These are phyloP conservation scores for Sclerotinia trifoliorum DNA, from an alignment of 2,329 filamentous ascomycete species.

Conservation along the genomic window DNA sequence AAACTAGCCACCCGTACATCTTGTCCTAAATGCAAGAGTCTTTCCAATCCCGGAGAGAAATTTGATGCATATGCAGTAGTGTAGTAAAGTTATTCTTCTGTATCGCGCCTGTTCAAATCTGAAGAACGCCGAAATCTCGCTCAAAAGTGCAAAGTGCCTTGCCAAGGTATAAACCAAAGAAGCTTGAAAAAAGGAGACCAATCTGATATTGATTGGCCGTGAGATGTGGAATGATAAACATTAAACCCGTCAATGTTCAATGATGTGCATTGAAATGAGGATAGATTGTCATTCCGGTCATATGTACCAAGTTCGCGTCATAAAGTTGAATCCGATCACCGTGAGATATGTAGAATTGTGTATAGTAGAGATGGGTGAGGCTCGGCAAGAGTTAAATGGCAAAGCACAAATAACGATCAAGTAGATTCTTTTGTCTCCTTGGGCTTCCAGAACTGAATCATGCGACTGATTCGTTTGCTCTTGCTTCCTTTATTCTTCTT, in stretches of 20 bases:
- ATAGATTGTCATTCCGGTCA: constrained; percentile 20
- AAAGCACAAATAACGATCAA: constrained; percentile 2
- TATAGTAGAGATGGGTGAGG: background rate
- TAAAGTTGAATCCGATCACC: background rate
- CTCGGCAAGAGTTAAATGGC: background rate
- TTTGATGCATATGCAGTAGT: constrained; percentile 29
- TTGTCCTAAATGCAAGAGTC: constrained; percentile 24
- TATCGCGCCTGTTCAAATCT: constrained; percentile 19
- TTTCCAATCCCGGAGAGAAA: constrained; percentile 24
- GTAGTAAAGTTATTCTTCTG: constrained; percentile 20
- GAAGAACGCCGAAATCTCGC: constrained; percentile 31
- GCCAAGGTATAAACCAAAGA: constrained; percentile 23
- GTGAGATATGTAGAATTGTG: background rate
- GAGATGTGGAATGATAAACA: constrained; percentile 32
- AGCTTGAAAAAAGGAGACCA: constrained; percentile 27
- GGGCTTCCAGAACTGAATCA: constrained; percentile 76
- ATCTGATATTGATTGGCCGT: constrained; percentile 15
- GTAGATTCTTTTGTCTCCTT: constrained; percentile 27
- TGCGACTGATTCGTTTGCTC: constrained; percentile 66
- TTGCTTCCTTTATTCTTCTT: constrained; percentile 60
- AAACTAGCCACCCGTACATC: constrained; percentile 18
- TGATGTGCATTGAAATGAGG: constrained; percentile 31
- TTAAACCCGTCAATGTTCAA: constrained; percentile 34
- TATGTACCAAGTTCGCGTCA: constrained; percentile 16
- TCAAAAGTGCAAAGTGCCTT: constrained; percentile 29